Base-by-base conservation (phyloP, 2,329 filamentous ascomycete genomes). In the Arthrinium phaeospermum region DNA sequence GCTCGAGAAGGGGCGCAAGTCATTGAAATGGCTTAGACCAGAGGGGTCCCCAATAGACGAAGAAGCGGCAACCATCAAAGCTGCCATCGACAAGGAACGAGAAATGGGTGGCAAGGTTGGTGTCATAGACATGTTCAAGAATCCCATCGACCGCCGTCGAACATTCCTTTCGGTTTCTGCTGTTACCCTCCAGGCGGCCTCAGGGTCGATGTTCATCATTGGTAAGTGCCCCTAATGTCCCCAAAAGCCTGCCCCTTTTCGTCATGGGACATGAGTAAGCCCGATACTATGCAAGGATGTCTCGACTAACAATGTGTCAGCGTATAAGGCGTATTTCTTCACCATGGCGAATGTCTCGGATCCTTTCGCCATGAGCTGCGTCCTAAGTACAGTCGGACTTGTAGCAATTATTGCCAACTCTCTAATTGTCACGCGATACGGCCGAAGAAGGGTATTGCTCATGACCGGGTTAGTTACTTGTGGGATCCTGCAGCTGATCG, bases 311-410 rank as follows among this genome's bases (percentile, higher is more conserved):
- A 47, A 30, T 47, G n/a, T 78, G 24, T 16, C 49, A 86, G 85
- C 84, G 2, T 86, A 85, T 75, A 81, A 82, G 57, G 87, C 86
- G 10, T 89, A 89, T 78, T 89, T 89, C 81, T 87, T 89, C 77
- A 82, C 85, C 73, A 88, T 88, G 85, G 86, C 86, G 27, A 81
- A 83, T 53, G 85, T 88, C 19, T 79, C 82, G 8, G 81, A 86
- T 67, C 83, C 86, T 8, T 89, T 89, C 76, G 84, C 84, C 72
- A 88, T 88, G 81, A 82, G 83, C 71, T 86, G 85, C 75, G 86
- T 88, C 27, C 82, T 89, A 7, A 84, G 81, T 73, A 82, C 83
- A 8, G 81, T 87, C 64, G 86, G 86, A 34, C 83, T 88, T 24
- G 71, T 85, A 34, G 86, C 86, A 12, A 86, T 88, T 75, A 76